phyloP scores from a whole-genome alignment of 2,329 filamentous ascomycete species.

The Cladosporium sp. region DNA sequence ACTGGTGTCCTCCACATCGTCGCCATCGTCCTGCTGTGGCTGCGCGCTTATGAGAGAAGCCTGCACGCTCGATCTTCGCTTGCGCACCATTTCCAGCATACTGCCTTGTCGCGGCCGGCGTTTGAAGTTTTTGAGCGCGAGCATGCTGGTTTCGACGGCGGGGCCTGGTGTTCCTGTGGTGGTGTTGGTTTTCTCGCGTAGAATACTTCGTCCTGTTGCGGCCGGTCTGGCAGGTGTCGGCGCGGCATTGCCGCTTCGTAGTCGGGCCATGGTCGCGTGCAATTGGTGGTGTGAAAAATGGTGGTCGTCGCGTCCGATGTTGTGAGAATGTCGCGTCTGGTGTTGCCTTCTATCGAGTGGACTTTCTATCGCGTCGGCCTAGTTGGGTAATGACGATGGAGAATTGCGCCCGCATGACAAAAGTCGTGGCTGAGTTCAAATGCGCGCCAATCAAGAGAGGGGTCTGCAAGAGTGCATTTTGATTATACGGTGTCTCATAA shows the following conservation, averaged over 20 bases:
- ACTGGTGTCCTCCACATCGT: constrained; percentile 29
- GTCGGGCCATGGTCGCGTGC: constrained; percentile 12
- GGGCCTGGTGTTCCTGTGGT: constrained; percentile 24
- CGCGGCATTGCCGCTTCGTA: constrained; percentile 13
- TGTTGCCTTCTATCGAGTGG: background rate
- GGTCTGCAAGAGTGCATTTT: background rate
- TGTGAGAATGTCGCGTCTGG: background rate
- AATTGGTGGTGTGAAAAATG: background rate
- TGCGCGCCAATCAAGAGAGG: constrained; percentile 15
- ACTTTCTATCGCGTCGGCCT: background rate
- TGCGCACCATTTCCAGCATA: constrained; percentile 51
- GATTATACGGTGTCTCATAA: background rate
- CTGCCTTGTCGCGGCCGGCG: constrained; percentile 51
- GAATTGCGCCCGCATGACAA: constrained; percentile 4
- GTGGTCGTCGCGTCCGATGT: background rate
- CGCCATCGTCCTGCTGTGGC: constrained; percentile 36
- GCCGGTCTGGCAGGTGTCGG: background rate
- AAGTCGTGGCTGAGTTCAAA: background rate
- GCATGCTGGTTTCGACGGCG: constrained; percentile 45
- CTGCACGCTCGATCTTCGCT: constrained; percentile 31
- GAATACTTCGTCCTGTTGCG: constrained; percentile 1
- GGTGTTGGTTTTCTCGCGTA: constrained; percentile 17
- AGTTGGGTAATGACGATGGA: constrained; percentile 13
- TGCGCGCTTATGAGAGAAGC: constrained; percentile 23
- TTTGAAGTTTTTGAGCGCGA: constrained; percentile 54